Base-by-base conservation (phyloP, 805 yeast genomes). In the Candida wancherniae region DNA sequence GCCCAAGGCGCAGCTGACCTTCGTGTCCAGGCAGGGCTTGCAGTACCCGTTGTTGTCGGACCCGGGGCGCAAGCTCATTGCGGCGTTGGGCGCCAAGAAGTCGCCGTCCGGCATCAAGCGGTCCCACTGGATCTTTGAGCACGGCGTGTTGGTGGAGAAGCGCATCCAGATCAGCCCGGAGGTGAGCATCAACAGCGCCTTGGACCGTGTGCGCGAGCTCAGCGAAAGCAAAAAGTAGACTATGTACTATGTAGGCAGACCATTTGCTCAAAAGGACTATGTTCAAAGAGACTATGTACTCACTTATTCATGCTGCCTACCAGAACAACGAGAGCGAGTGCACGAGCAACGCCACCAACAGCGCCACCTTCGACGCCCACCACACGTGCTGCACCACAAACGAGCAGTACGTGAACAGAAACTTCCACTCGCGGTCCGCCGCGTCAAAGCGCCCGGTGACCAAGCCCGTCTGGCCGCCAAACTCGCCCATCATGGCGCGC, bases 401-500 rank as follows among this genome's bases (percentile, higher is more conserved):
- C 10, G 87, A 80, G 60, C 98, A 92, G 37, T 81, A 63, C 5
- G 72, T 56, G 59, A 76, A 90, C 16, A 69, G 60, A 63, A 84
- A 88, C 11, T 69, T 70, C 90, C 94, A 82, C 12, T 50, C 46
- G 1, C 56, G 46, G 0, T 55, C 40, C 1, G 36, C 39, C 9
- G 58, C 42, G 47, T 75, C 65, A 53, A 73, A 81, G 31, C 68
- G 75, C 2, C 94, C 97, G 1, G 87, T 80, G 42, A 92, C 58
- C 9, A 92, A 58, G 0, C 97, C 98, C 2, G 87, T 73, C 47
- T 82, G 84, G 3, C 98, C 98, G 36, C 80, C 83, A 48, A 67
- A 92, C 50, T 92, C 96, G 11, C 98, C 98, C 97, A 92, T 92
- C 77, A 90, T 83, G 11, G 96, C 77, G 35, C 88, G 67, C 14